Base-by-base conservation (phyloP, 78 protist species). In the Bigelowiella natans region DNA sequence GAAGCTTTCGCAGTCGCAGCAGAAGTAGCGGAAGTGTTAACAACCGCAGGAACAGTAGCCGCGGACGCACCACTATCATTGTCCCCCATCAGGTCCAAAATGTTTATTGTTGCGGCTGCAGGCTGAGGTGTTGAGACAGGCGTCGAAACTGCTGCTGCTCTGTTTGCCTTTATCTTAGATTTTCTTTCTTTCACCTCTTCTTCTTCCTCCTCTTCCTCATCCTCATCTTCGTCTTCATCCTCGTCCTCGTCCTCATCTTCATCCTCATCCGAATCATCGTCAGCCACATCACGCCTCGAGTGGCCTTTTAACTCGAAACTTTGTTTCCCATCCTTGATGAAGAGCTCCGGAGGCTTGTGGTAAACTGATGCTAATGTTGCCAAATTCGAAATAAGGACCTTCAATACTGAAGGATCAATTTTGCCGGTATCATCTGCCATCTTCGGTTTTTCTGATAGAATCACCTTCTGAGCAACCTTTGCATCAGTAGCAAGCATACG, bases 401-500 rank as follows among this genome's bases (percentile, higher is more conserved):
- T 94, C 29, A 98, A 95, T 31, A 97, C 90, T 28, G 91, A 1
- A 29, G 93, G 94, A 51, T 95, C 97, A 40, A 97, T 91, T 83
- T 73, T 36, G 73, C 84, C 91, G 28, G 96, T 92, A 91, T 95
- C 95, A 51, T 96, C 99, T 1, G 95, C 82, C 88, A 98, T 97
- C 39, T 92, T 64, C n/a, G 98, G 98, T 94, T 96, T 95, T n/a
- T 87, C 91, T 3, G 90, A 84, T 31, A 90, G 85, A 30, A 93
- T 90, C 29, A 93, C 90, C 88, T 38, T 26, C 94, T 97, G 95
- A 40, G 99, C 99, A 26, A 96, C 97, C 82, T 95, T 97, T 11
- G 98, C 97, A 95, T 97, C 97, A 31, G 97, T 92, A 30, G 98
- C 93, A n/a, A 99, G 95, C 83, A 99, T 94, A 2, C 94, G 26